Percentiles rank a stretch among this genome's conserved stretches.
These are phyloP conservation scores for Perkinsus marinus DNA, from an alignment of 169 alveolate species.

Conservation along the genomic window DNA sequence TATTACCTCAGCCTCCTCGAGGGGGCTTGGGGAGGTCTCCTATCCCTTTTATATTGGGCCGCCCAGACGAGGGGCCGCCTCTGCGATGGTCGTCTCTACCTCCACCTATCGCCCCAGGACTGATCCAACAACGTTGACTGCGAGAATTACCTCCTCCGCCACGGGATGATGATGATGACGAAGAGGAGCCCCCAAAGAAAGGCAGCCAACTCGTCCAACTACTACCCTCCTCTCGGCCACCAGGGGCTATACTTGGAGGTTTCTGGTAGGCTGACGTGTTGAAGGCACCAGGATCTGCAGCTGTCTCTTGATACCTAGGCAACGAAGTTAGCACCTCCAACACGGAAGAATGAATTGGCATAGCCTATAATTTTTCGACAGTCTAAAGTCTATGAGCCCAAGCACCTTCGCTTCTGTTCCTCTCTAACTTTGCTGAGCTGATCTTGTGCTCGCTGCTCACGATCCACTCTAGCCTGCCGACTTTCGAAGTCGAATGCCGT, in stretches of 20 bases:
- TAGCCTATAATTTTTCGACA: too few species aligned
- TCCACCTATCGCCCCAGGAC: background rate
- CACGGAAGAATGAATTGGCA: too few species aligned
- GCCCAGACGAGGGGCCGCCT: background rate
- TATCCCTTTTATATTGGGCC: background rate
- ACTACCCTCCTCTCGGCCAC: background rate
- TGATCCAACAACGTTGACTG: background rate
- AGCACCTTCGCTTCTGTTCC: background rate
- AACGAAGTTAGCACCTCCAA: background rate
- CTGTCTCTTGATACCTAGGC: background rate
- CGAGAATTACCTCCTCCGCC: background rate
- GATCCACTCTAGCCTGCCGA: background rate
- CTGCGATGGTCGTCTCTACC: background rate
- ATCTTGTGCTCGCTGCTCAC: background rate
- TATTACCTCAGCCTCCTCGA: background rate
- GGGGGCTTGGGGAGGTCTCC: background rate
- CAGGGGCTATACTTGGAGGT: background rate
- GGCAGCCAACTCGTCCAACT: background rate
- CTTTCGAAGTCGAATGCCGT: background rate
- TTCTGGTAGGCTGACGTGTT: background rate
- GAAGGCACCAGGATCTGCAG: background rate
- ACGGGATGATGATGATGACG: background rate
- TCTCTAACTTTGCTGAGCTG: background rate
- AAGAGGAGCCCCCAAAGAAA: background rate
- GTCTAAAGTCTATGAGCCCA: background rate